Base-by-base conservation (phyloP, 352 stramenopile species). In the Phytopythium oedochilum region DNA sequence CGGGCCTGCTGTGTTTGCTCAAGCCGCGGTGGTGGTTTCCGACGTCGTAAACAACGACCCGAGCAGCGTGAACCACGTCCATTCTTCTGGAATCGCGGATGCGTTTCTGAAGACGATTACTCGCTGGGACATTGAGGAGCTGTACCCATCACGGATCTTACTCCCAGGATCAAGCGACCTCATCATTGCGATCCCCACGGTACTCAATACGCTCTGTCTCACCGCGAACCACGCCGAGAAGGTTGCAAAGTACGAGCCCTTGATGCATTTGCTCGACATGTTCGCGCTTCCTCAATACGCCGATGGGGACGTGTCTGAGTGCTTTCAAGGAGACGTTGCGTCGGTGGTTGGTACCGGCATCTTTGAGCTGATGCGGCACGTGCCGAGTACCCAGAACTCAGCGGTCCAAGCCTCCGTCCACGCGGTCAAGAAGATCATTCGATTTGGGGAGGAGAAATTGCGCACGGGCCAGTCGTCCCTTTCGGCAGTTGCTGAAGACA, bases 41-140 rank as follows among this genome's bases (percentile, higher is more conserved):
- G 96, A 99, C 73, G 80, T 98, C n/a, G 97, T 98, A 73, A 99
- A 99, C 74, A 96, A 95, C 39, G 95, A 99, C 72, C 96, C 75
- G 65, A 98, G 75, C 59, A 92, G 96, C 64, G 89, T 99, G 39
- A 90, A 98, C 68, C 81, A 98, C 67, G 86, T 99, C 8, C 93
- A 98, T 63, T 71, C 86, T 52, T 87, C 78, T 23, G 96, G 96
- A 25, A 76, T 99, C 39, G 96, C 94, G 6, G 86, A 97, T 35
- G 83, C 79, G 0, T 98, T 98, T 57, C 73, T 99, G 14, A 73
- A 89, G 43, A 91, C 97, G 51, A 60, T 98, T n/a, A 92, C 83
- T 35, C 75, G 82, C 0, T 92, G 86, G 71, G 68, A 93, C 61
- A 73, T 90, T 47, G 61, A 63, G 15, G 70, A 86, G 17, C 43